Base-by-base conservation (phyloP, 2,329 filamentous ascomycete species). In the Cryoendolithus antarcticus region DNA sequence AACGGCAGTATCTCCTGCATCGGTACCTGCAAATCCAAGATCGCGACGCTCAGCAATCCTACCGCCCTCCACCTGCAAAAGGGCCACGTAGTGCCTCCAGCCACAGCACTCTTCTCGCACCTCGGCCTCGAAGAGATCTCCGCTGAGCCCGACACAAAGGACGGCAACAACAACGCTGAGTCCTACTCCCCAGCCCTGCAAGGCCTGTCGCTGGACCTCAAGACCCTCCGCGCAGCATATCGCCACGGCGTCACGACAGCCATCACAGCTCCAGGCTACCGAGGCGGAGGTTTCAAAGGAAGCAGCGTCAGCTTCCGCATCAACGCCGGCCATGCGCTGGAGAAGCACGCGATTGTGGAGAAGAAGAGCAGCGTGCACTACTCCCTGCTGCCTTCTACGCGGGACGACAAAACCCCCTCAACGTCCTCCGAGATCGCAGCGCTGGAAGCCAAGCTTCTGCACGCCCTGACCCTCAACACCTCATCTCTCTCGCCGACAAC, bases 61-160 rank as follows among this genome's bases (percentile, higher is more conserved):
- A 58, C 59, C 34, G 51, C 63, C 2, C 55, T 82, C 21, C 39
- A 61, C 5, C 64, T 82, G 4, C 50, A 63, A 12, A 67, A 82
- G 46, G 79, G 78, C 1, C 67, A 80, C 49, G 50, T 82, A n/a
- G 70, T 72, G 4, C 64, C 70, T 4, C 65, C 75, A 1, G 70
- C 81, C 44, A 77, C 74, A 3, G 74, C 72, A 2, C 73, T 80
- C 24, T 76, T 71, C 1, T 72, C 74, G 3, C 62, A 62, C 1
- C 59, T 83, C 0, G 79, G 79, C 1, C 65, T 83, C 5, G 72
- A 72, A 44, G 77, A 74, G 38, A 81, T 83, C 38, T 69, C 73
- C 41, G 65, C 66, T 4, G 79, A 82, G 37, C 44, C 48, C 1
- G 55, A 53, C 13, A 72, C 72, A 0, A 58, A 63, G 45, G 52